Conservation (phyloP, 2,329 filamentous ascomycete species). For the Xylariaceae sp. region DNA sequence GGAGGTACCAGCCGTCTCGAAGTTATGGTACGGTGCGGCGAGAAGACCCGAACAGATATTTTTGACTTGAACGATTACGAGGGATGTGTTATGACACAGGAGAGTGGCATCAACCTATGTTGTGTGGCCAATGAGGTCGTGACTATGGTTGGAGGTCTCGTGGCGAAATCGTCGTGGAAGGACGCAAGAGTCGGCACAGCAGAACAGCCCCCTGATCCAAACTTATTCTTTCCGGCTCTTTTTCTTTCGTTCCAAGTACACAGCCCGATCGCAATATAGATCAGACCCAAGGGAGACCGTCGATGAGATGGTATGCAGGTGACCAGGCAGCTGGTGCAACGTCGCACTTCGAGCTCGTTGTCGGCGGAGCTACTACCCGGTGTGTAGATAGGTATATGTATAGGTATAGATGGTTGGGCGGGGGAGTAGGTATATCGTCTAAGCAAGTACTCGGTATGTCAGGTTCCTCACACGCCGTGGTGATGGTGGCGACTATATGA, state of each 20-base stretch:
- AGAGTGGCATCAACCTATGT: conserved; percentile 20
- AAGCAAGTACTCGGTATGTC: not conserved
- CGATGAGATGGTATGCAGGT: conserved; percentile 13
- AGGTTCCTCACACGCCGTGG: not conserved
- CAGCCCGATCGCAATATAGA: conserved; percentile 5
- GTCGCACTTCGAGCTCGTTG: conserved; percentile 20
- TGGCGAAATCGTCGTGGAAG: conserved; percentile 17
- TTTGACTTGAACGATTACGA: conserved; percentile 9
- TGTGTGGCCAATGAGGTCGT: not conserved
- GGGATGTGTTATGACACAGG: conserved; percentile 8
- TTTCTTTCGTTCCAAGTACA: not conserved
- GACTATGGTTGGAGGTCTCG: conserved; percentile 9
- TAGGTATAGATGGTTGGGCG: not conserved
- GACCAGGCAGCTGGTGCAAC: conserved; percentile 13
- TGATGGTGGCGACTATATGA: not conserved
- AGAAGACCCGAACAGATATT: not conserved
- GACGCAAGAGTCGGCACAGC: conserved; percentile 10
- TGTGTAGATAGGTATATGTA: conserved; percentile 9
- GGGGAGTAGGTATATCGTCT: conserved; percentile 15
- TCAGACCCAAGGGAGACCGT: not conserved
- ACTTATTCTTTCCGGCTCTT: not conserved
- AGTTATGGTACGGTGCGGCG: not conserved
- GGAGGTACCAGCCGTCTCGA: not conserved
- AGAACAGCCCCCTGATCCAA: not conserved
- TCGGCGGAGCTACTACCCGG: conserved; percentile 3